Conservation (phyloP, 164 flowering plant genomes). For the Vitis labrusca region DNA sequence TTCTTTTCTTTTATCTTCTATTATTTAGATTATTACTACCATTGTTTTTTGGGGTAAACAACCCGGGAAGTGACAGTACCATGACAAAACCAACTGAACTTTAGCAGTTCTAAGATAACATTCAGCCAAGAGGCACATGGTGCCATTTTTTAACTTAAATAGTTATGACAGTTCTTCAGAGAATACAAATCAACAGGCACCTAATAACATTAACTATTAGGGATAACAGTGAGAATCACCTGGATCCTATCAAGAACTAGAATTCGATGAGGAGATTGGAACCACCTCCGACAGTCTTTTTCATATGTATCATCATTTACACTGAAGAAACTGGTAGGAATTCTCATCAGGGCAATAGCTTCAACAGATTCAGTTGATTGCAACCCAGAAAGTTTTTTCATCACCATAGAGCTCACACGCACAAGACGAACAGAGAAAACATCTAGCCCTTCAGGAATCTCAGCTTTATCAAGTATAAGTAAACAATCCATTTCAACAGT, state of each 20-base stretch:
- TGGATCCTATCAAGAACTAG: conserved; percentile 92
- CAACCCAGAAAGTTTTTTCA: conserved; percentile 80
- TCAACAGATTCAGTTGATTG: conserved; percentile 74
- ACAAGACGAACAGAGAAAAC: conserved; percentile 37
- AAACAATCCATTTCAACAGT: conserved; percentile 49
- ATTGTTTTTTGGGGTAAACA: too few species aligned
- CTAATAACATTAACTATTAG: too few species aligned
- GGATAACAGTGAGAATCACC: conserved; percentile 36
- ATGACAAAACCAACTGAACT: too few species aligned
- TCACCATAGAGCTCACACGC: conserved; percentile 62
- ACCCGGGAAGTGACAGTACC: too few species aligned
- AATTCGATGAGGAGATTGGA: conserved; percentile 60
- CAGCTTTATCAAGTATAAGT: conserved; percentile 57
- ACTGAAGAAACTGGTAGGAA: conserved; percentile 56
- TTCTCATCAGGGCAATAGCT: conserved; percentile 70
- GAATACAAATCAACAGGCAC: too few species aligned
- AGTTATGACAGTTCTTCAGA: too few species aligned
- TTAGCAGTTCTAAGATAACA: too few species aligned
- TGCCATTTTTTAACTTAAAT: too few species aligned
- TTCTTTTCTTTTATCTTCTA: too few species aligned
- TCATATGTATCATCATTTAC: conserved; percentile 30
- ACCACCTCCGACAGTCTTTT: conserved; percentile 43
- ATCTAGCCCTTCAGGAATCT: conserved; percentile 51
- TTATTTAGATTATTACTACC: too few species aligned
- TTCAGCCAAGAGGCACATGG: too few species aligned